Evolutionary conservation across 169 alveolate genomes (phyloP).

Genomic region (Eimeria acervulina): DNA sequence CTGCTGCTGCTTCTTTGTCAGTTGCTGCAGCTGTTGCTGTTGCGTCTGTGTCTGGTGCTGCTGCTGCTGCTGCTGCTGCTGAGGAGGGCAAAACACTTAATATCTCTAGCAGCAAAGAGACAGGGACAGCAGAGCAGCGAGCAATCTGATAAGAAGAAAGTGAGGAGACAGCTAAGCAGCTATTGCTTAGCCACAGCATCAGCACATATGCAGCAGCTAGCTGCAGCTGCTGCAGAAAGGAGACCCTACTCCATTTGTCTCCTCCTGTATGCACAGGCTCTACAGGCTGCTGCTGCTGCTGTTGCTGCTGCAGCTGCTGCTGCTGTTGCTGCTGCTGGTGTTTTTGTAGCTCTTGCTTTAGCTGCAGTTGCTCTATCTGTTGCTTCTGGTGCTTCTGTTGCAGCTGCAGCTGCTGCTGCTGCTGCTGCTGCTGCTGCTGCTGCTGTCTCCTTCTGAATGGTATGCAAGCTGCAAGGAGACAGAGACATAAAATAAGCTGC

Average conservation of each 20-base stretch:
- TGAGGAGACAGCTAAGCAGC: slow-evolving; percentile 43
- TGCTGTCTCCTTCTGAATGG: neutral
- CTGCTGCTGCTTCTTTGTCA: too few relatives aligned
- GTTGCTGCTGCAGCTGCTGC: slow-evolving; percentile 3
- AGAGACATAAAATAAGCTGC: slow-evolving; percentile 33
- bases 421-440: neutral
- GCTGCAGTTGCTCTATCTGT: neutral
- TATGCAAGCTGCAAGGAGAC: neutral
- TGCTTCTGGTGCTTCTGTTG: neutral
- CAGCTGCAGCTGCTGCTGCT: slow-evolving; percentile 15
- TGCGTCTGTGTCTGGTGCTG: neutral
- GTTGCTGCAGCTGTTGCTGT: neutral
- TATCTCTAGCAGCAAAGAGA: slow-evolving; percentile 38
- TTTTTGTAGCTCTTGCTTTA: neutral
- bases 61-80: neutral
- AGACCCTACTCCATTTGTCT: neutral
- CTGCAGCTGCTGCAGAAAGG: slow-evolving; percentile 3
- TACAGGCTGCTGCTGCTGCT: slow-evolving; percentile 9
- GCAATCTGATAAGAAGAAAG: slow-evolving; percentile 67
- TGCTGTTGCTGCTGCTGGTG: slow-evolving; percentile 1
- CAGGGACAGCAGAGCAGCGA: slow-evolving; percentile 54
- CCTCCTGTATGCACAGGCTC: neutral
- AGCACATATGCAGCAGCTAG: slow-evolving; percentile 41
- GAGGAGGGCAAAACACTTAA: neutral
- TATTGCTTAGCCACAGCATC: slow-evolving; percentile 42